Percentiles rank a stretch among this genome's conserved stretches.
These are phyloP conservation scores for Malassezia pachydermatis DNA, from an alignment of 1,284 basidiomycete genomes.

Conservation along the genomic window DNA sequence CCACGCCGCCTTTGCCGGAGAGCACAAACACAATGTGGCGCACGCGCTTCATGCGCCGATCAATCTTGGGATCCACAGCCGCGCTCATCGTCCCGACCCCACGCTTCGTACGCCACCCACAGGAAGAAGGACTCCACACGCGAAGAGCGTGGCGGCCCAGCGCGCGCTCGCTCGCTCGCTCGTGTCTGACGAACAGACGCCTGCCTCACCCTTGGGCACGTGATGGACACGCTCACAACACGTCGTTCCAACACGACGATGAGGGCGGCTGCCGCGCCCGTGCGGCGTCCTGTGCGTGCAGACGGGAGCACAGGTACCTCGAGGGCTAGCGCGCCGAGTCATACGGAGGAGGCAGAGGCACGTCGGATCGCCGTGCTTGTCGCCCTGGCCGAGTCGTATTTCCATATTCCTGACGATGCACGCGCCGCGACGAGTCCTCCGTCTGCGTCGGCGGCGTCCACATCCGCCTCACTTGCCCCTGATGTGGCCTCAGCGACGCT, in stretches of 20 bases:
- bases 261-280: constrained; percentile 1
- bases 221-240: too few species aligned
- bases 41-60: constrained; percentile 53
- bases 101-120: neutral
- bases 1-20: constrained; percentile 93
- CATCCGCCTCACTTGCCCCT: constrained; percentile 8
- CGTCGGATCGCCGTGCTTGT: constrained; percentile 1
- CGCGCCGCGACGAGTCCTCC: neutral
- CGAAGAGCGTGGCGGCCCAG: too few species aligned
- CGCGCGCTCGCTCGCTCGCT: too few species aligned
- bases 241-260: too few species aligned
- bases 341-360: neutral
- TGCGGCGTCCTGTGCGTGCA: too few species aligned
- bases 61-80: constrained; percentile 35
- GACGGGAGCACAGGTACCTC: too few species aligned
- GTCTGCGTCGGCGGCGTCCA: neutral
- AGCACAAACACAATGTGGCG: constrained; percentile 84
- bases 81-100: neutral
- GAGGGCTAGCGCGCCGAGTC: too few species aligned
- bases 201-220: too few species aligned
- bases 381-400: constrained; percentile 8
- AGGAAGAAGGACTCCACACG: neutral
- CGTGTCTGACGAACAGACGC: too few species aligned
- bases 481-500: constrained; percentile 31
- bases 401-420: constrained; percentile 11